Evolutionary conservation across 1,284 basidiomycete species (phyloP).

Genomic region (Uromyces viciae-fabae): DNA sequence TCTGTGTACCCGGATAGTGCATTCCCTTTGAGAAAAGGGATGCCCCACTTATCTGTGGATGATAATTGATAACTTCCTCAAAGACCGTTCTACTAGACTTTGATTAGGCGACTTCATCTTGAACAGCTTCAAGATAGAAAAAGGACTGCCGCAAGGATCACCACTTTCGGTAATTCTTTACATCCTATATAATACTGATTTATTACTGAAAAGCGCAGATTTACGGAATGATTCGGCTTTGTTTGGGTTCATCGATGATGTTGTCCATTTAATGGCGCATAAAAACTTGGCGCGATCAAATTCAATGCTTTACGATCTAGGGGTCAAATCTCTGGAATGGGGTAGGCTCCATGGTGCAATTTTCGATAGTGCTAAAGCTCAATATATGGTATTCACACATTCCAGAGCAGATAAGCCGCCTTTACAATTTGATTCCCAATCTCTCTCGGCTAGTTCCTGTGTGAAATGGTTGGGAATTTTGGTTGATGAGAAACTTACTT

Average conservation of each 20-base stretch:
- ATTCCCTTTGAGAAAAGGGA: neutral
- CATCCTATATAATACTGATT: constrained; percentile 3
- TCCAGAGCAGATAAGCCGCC: neutral
- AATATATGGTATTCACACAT: neutral
- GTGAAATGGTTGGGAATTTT: neutral
- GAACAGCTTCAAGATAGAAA: neutral
- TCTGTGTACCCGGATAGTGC: neutral
- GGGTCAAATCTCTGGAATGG: neutral
- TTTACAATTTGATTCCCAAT: neutral
- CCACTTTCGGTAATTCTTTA: constrained; percentile 12
- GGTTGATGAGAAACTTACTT: neutral
- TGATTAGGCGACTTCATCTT: neutral
- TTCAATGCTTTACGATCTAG: neutral
- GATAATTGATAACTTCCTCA: neutral
- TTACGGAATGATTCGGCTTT: neutral
- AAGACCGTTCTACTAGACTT: neutral
- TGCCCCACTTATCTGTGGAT: neutral
- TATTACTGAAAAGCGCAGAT: neutral
- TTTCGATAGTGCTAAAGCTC: neutral
- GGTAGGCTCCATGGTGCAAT: neutral
- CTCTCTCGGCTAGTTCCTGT: neutral
- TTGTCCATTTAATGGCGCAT: neutral
- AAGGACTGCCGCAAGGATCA: constrained; percentile 13
- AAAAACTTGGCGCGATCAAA: no score
- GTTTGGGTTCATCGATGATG: neutral